A percentile compares a stretch with the other conserved stretches of the same genome.
phyloP scores from a whole-genome alignment of 1,284 basidiomycete genomes.

The Puccinia novopanici region DNA sequence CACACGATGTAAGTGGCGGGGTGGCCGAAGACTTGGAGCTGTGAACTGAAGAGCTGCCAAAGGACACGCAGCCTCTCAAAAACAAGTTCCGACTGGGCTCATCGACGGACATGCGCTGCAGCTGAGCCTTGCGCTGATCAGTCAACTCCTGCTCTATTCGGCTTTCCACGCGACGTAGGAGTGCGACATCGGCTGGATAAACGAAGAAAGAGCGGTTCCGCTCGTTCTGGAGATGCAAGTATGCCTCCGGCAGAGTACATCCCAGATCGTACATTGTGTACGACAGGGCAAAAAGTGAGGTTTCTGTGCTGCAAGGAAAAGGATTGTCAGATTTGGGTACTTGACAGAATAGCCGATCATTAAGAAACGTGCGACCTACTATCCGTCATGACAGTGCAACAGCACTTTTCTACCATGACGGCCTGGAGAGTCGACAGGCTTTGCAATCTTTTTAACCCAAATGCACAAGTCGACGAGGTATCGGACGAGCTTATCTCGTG shows the following conservation, averaged over 20 bases:
- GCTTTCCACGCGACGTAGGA: constrained; percentile 75
- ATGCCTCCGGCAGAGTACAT: constrained; percentile 79
- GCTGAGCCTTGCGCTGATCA: constrained; percentile 48
- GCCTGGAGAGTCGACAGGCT: constrained; percentile 57
- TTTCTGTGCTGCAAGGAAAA: constrained; percentile 70
- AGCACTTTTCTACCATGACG: constrained; percentile 59
- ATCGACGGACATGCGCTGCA: constrained; percentile 47
- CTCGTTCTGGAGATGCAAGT: constrained; percentile 70
- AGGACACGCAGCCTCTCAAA: constrained; percentile 53
- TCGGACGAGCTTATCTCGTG: constrained; percentile 60
- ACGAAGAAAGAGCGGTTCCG: constrained; percentile 76
- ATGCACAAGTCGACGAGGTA: constrained; percentile 61
- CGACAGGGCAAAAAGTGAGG: constrained; percentile 79
- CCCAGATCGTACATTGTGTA: constrained; percentile 79
- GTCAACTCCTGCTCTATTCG: constrained; percentile 60
- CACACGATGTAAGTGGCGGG: constrained; percentile 51
- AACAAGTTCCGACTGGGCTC: constrained; percentile 51
- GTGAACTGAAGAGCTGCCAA: constrained; percentile 1
- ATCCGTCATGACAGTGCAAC: constrained; percentile 62
- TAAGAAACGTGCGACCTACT: constrained; percentile 53
- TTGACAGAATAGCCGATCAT: constrained; percentile 52
- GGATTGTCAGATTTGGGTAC: not conserved
- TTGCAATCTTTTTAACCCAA: constrained; percentile 57
- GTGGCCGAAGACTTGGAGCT: not conserved
- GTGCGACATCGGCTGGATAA: constrained; percentile 75